Evolutionary conservation across 352 stramenopile genomes (phyloP).

Genomic region (Phytophthora citrophthora): DNA sequence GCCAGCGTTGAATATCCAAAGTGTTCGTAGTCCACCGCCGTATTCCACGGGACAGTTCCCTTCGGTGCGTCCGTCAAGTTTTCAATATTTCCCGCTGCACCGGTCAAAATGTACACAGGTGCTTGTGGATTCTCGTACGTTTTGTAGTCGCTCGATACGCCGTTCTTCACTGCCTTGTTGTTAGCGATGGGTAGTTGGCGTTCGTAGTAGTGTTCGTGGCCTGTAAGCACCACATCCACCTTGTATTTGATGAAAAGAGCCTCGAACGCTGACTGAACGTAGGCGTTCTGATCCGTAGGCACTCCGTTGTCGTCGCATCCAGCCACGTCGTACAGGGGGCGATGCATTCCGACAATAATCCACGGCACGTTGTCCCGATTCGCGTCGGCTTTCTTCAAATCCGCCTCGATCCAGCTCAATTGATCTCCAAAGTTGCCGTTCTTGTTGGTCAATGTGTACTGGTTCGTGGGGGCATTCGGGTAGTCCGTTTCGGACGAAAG

Average conservation of each 20-base stretch:
- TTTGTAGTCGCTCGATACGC: conserved; percentile 43
- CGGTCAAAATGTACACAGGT: conserved; percentile 52
- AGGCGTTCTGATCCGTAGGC: conserved; percentile 7
- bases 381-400: conserved; percentile 40
- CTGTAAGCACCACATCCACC: conserved; percentile 51
- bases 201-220: conserved; percentile 56
- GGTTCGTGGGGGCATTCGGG: conserved; percentile 37
- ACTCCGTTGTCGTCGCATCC: conserved; percentile 15
- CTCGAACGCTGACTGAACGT: conserved; percentile 52
- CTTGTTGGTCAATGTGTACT: conserved; percentile 35
- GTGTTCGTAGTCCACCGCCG: conserved; percentile 27
- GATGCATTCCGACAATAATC: conserved; percentile 59
- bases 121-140: conserved; percentile 50
- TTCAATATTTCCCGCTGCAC: conserved; percentile 33
- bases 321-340: conserved; percentile 45
- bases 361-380: conserved; percentile 51
- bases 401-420: conserved; percentile 51
- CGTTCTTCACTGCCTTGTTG: conserved; percentile 33
- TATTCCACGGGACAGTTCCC: conserved; percentile 33
- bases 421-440: conserved; percentile 46
- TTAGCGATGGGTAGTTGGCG: conserved; percentile 48
- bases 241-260: conserved; percentile 59
- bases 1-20: conserved; percentile 39
- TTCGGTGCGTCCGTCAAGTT: conserved; percentile 27
- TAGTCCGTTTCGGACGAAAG: conserved; percentile 74